Evolutionary conservation across 2,329 filamentous ascomycete genomes (phyloP).

Genomic region (Raffaelea arxii): DNA sequence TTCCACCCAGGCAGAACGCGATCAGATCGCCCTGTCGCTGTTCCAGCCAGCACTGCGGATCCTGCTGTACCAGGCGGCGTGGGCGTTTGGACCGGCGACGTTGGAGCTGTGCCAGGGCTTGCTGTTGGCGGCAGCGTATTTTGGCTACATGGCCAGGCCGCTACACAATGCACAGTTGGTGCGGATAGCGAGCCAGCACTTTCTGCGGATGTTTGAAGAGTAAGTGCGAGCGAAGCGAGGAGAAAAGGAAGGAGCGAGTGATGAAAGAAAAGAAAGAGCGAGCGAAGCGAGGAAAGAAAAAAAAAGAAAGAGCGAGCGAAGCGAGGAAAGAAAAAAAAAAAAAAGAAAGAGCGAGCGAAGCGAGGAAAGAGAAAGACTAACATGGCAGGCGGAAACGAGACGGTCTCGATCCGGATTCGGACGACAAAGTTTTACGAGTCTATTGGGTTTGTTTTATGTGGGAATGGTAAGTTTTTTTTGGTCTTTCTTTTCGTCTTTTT

Average conservation of each 20-base stretch:
- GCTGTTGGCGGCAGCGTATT: slow-evolving; percentile 26
- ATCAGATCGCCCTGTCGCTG: slow-evolving; percentile 20
- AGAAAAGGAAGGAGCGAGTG: too few relatives aligned
- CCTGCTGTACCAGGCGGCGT: slow-evolving; percentile 21
- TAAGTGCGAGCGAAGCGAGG: too few relatives aligned
- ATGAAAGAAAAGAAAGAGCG: too few relatives aligned
- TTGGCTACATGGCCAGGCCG: slow-evolving; percentile 25
- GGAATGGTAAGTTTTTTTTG: slow-evolving; percentile 48
- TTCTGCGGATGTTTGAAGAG: slow-evolving; percentile 22
- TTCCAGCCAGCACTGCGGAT: slow-evolving; percentile 26
- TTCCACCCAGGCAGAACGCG: slow-evolving; percentile 13
- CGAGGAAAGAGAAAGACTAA: too few relatives aligned
- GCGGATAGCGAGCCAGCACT: slow-evolving; percentile 20
- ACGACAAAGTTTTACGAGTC: slow-evolving; percentile 44
- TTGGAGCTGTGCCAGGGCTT: slow-evolving; percentile 23
- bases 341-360: too few relatives aligned
- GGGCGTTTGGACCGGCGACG: slow-evolving; percentile 19
- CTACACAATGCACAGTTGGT: slow-evolving; percentile 26
- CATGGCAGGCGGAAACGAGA: neutral
- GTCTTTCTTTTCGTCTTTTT: neutral
- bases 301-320: too few relatives aligned
- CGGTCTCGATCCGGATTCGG: slow-evolving; percentile 8
- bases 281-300: too few relatives aligned
- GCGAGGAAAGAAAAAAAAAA: too few relatives aligned
- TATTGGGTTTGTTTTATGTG: slow-evolving; percentile 67